phyloP scores from a whole-genome alignment of 2,329 filamentous ascomycete genomes.

The Canariomyces notabilis region DNA sequence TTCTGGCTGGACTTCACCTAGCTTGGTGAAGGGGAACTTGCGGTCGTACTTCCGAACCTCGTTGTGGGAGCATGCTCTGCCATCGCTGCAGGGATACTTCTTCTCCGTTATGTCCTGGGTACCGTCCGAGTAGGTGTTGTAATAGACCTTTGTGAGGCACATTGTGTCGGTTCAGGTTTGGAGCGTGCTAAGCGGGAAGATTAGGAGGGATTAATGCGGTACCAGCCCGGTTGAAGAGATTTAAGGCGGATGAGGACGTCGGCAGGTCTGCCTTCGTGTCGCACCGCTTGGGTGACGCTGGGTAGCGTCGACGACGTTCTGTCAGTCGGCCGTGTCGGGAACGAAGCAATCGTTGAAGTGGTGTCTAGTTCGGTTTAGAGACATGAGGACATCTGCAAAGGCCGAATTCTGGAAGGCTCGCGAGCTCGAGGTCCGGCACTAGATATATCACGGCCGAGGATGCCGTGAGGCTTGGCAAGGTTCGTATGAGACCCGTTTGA shows the following conservation, averaged over 20 bases:
- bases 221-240: neutral
- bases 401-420: slow-evolving; percentile 5
- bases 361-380: slow-evolving; percentile 25
- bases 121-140: slow-evolving; percentile 32
- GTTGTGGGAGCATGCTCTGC: slow-evolving; percentile 27
- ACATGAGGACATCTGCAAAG: slow-evolving; percentile 30
- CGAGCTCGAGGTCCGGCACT: slow-evolving; percentile 2
- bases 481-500: slow-evolving; percentile 19
- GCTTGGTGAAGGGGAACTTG: slow-evolving; percentile 26
- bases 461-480: slow-evolving; percentile 6
- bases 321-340: slow-evolving; percentile 35
- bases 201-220: slow-evolving; percentile 1
- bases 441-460: slow-evolving; percentile 17
- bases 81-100: slow-evolving; percentile 28
- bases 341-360: slow-evolving; percentile 27
- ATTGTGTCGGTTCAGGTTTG: slow-evolving; percentile 25
- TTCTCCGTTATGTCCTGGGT: slow-evolving; percentile 30
- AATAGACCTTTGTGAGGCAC: slow-evolving; percentile 32
- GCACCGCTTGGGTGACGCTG: slow-evolving; percentile 2
- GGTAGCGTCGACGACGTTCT: slow-evolving; percentile 13
- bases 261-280: neutral
- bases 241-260: neutral
- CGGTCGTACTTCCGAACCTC: slow-evolving; percentile 25
- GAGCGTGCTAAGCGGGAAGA: slow-evolving; percentile 4
- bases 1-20: slow-evolving; percentile 16